Base-by-base conservation (phyloP, 225 moss, liverwort and hornwort genomes). In the Sphagnum contortum region DNA sequence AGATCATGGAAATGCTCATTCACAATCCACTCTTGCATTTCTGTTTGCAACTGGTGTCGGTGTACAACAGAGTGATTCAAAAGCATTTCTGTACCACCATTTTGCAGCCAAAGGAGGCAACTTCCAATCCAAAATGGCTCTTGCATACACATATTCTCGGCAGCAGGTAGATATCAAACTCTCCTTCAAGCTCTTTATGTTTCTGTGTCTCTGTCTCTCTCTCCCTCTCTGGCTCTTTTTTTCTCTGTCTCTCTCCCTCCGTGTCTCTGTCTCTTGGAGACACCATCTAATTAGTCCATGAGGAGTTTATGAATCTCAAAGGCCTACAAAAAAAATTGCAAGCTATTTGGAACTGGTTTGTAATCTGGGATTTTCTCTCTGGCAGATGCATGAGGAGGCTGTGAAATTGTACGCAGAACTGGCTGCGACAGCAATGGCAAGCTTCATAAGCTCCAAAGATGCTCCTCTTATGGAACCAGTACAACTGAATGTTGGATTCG, bases 381-480 rank as follows among this genome's bases (percentile, higher is more conserved):
- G 76, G 81, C 70, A 87, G 87, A 83, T 87, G 82, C 72, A 83
- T 54, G 80, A 83, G 57, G 78, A 84, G 69, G 87, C 87, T 46
- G 87, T 79, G 13, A 72, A 77, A 48, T 64, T 87, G 49, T 87
- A 87, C 68, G 74, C 87, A 5, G 87, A 87, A 69, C 72, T 87
- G 69, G 87, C 87, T 9, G 71, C 74, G 48, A 72, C 78, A 65
- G 81, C 84, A 48, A 87, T 84, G 87, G 74, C 84, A 62, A 87
- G 84, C 67, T 84, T 83, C 62, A 72, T 87, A 14, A 87, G 81
- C 69, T 84, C 81, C 45, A 87, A 83, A 73, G 80, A 87, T 47
- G 79, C 75, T 45, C 84, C 87, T 48, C 81, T 84, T 13, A 78
- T 81, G 83, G 84, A 84, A 46, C 83, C 81, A 47, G 81, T 83